Evolutionary conservation across 352 stramenopile genomes (phyloP), one percentile per base, ranked within the genome.

Genomic region (Globisporangium ultimum): DNA sequence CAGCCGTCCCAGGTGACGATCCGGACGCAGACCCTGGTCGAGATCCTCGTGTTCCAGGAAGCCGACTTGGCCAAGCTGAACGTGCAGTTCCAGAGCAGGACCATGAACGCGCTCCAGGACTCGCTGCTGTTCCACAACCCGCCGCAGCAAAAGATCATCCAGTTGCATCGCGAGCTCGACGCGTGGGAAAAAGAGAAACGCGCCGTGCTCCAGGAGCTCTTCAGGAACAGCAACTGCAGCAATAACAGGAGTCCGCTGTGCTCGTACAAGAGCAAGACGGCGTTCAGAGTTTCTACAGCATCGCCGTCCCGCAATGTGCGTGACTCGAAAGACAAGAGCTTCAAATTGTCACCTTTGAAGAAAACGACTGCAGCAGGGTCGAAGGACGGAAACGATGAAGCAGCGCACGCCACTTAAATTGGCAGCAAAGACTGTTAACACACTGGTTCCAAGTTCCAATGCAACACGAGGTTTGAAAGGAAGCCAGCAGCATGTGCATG

Each of bases 81-180:
- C 18, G 67, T 91, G 45, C 80, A 91, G 72, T 91, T 86, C 53
- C 68, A 85, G 64, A 87, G 75, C 54, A 73, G 78, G 49, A 80
- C 77, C 12, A 89, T 91, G 81, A 91, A 91, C 55, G 77, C 81
- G 45, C 64, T 91, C 43, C 81, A 91, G 62, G 78, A 82, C 41
- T 91, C 81, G 52, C 66, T 91, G 41, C 68, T 89, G 18, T 91
- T 88, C 67, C 81, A 91, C 72, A 91, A 91, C 61, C 81, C 81
- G 12, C 77, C 81, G 28, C 75, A 88, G 55, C 81, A 88, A 40
- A 91, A 91, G 61, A 78, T 91, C 53, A 54, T 80, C 18, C 81
- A 91, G 54, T 48, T 91, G 8, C 74, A 75, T 18, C 70, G 64
- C 6, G 81, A 91, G 58, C 64, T 76, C 7, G 66, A 63, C 12